Base-by-base conservation (phyloP, 2,329 filamentous ascomycete species). In the Beauveria caledonica region DNA sequence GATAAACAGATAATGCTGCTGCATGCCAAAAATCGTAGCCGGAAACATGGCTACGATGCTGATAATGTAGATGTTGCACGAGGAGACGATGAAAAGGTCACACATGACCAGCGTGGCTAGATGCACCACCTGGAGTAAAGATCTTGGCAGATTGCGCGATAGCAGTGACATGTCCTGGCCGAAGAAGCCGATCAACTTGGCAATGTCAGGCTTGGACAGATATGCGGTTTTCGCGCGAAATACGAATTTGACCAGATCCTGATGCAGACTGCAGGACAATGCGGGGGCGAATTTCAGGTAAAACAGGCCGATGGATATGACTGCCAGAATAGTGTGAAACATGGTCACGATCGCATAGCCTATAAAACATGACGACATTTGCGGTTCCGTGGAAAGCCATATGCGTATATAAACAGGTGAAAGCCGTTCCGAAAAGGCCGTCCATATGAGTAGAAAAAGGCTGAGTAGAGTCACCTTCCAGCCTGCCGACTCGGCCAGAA, bases 1-100 rank as follows among this genome's bases (percentile, higher is more conserved):
- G 2, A 72, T 73, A 8, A 65, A 63, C 0, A 74, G 64, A 58
- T 73, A 74, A 29, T 69, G 68, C 17, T 65, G 66, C 44, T 72
- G 70, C 10, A 73, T 55, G 8, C 66, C 13, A 49, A 69, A 73
- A 2, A 72, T 59, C 0, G 63, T 45, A 11, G 62, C 33, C 17
- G 64, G 21, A 21, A 67, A 45, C 46, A 70, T 59, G 1, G 70
- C 69, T 7, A 67, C 58, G 1, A 66, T 67, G 9, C 69, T 54
- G 6, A 69, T 67, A 39, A 71, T 58, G 57, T 70, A 71, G 46
- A 67, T 63, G 5, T 66, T 67, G 46, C 68, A 62, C 0, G 66
- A 60, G 29, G 63, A 52, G 13, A 66, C 63, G 27, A 68, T 55
- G 23, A 44, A 15, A n/a, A 60, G 45, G 23, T 61, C 73, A 23